phyloP scores from a whole-genome alignment of 306 rosid species.

The Argentina anserina region DNA sequence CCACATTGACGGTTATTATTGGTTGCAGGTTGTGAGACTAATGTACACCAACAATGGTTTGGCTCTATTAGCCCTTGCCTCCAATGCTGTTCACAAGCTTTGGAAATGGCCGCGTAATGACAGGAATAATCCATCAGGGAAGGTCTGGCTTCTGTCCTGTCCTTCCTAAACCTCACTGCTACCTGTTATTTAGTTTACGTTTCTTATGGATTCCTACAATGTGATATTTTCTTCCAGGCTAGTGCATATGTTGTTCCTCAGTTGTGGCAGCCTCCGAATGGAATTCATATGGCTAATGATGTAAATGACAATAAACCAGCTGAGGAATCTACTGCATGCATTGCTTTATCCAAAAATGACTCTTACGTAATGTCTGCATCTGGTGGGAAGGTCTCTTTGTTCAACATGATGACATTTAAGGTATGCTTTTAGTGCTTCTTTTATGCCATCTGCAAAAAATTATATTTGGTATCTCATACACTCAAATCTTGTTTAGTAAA shows the following conservation, averaged over 20 bases:
- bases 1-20: constrained; percentile 4
- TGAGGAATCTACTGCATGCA: constrained; percentile 43
- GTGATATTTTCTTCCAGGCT: constrained; percentile 28
- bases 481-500: background rate
- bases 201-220: background rate
- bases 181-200: constrained; percentile 5
- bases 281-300: constrained; percentile 43
- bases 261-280: constrained; percentile 45
- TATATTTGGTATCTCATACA: background rate
- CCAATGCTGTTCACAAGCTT: constrained; percentile 45
- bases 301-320: constrained; percentile 36
- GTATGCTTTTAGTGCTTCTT: constrained; percentile 17
- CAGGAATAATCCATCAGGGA: constrained; percentile 39
- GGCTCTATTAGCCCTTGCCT: constrained; percentile 34
- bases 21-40: constrained; percentile 36
- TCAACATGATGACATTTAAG: constrained; percentile 51
- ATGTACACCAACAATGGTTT: constrained; percentile 44
- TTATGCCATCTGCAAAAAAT: background rate
- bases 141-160: constrained; percentile 22
- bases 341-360: constrained; percentile 44
- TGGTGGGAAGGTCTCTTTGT: constrained; percentile 44
- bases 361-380: constrained; percentile 51
- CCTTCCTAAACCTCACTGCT: background rate
- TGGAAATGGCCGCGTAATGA: constrained; percentile 50
- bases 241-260: constrained; percentile 38